Base-by-base conservation (phyloP, 2,329 filamentous ascomycete species). In the Fusarium keratoplasticum region DNA sequence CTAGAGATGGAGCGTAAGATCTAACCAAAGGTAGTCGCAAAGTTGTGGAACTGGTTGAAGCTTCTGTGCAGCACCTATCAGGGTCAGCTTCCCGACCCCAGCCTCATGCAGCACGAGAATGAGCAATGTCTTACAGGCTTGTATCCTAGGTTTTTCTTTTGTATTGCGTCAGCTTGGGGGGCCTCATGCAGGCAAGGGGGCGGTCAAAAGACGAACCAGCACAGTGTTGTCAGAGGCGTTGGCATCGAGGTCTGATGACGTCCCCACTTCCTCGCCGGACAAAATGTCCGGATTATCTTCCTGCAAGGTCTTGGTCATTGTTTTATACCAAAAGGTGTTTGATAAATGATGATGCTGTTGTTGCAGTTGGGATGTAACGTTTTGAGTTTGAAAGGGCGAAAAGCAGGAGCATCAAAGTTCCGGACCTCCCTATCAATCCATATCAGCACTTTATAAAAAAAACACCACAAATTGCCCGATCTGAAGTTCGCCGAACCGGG, bases 31-130 rank as follows among this genome's bases (percentile, higher is more conserved):
- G 87, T 89, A 3, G 89, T 89, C 4, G 88, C 85, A 75, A 90
- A 90, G 78, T 89, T 90, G 76, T 90, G 88, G 63, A 90, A 85
- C 18, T 89, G 81, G 35, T 87, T 87, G 76, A 89, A 90, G 40
- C 87, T 89, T 69, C 89, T 83, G 79, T 89, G 88, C 42, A 90
- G 82, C 60, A 89, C 86, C 88, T 89, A 55, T 22, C 18, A 22
- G 40, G 33, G 61, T 69, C 42, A 63, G 35, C 38, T 35, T 52
- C 47, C 25, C 27, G 18, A 36, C 18, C 22, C 47, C 27, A 52
- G 10, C 18, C 47, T n/a, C 44, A 27, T 50, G 22, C 44, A 50
- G 9, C 22, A 25, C 20, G 42, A 44, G 20, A 44, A 44, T 47
- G 38, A 44, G 20, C 40, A 38, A 33, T 58, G 54, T 69, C 42